Evolutionary conservation across 768 basidiomycete species (phyloP), one percentile per base, ranked within the genome.

Genomic region (Tephrocybe rancida): DNA sequence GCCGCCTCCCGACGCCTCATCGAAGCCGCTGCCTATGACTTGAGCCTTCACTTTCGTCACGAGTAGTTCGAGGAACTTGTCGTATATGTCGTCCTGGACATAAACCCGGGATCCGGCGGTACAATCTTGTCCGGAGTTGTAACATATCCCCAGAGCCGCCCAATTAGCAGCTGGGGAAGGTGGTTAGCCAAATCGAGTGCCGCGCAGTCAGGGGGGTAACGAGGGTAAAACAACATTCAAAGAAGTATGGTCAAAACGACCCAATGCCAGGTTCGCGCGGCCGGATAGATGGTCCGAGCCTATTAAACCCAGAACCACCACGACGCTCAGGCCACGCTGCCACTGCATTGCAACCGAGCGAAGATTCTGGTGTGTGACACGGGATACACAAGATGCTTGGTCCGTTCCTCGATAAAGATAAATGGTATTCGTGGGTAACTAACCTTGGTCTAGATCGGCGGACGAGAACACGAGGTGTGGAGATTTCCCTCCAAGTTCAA

Each of bases 401-500:
- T n/a, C n/a, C n/a, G n/a, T n/a, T n/a, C n/a, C n/a, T n/a, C n/a
- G n/a, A n/a, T n/a, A n/a, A n/a, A n/a, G n/a, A n/a, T n/a, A n/a
- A n/a, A n/a, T n/a, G n/a, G n/a, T n/a, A n/a, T n/a, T n/a, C n/a
- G n/a, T n/a, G 18, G 16, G 55, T 14, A 43, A 54, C 74, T 58
- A 47, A 85, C 87, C 90, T 78, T 94, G 85, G 54, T 97, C 91
- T 53, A 97, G 72, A 69, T 98, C 88, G 32, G 95, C 95, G 37
- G 88, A 90, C 62, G 93, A 88, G 63, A 97, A 98, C 58, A 98
- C 75, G 55, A 98, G 73, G 59, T 92, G 86, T 16, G 91, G 91
- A 22, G 88, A 92, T 73, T 98, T 97, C 39, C 95, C 95, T 27
- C 95, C 95, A 5, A 98, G 83, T 68, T 98, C 96, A 45, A 98